Base-by-base conservation (phyloP, 257 asterid genomes). In the Solanum rostratum region DNA sequence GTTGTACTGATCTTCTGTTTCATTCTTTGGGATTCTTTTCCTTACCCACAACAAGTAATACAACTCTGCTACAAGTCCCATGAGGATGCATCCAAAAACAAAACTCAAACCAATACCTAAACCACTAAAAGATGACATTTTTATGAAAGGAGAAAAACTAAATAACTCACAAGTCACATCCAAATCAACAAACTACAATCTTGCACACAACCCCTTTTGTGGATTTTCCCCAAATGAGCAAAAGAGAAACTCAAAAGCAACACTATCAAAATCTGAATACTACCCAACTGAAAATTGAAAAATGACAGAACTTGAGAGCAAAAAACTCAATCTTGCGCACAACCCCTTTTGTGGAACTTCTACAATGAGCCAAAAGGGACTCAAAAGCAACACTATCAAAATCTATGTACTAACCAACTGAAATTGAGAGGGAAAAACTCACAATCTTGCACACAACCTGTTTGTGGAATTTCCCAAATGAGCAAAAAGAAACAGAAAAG, bases 21-120 rank as follows among this genome's bases (percentile, higher is more conserved):
- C 92, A 80, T 69, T 73, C 86, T 54, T 84, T 82, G 43, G 85
- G 37, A 73, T 80, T 86, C 91, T 91, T 91, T 91, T 93, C 84
- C 92, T 95, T 94, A 95, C 90, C 93, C 96, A 95, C 14, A 94
- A 88, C 57, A 94, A 81, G 37, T 94, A 94, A 87, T 89, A 95
- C 1, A 95, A 88, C 87, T 93, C 97, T 20, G 91, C 97, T 60
- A 92, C 88, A 78, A 95, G 88, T 37, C 98, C 99, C 90, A 94
- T 86, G 74, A 95, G 86, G 50, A 94, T 85, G 84, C 89, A 91
- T n/a, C 98, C 97, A 84, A 93, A 91, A 2, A 91, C 86, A 79
- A 91, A 88, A 45, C 97, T 94, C 90, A 95, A 90, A 76, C 92
- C 97, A 80, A 95, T 94, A 14, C 94, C 95, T 84, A 95, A 88